phyloP scores from a whole-genome alignment of 2,329 filamentous ascomycete species.

The Epichloe typhina region DNA sequence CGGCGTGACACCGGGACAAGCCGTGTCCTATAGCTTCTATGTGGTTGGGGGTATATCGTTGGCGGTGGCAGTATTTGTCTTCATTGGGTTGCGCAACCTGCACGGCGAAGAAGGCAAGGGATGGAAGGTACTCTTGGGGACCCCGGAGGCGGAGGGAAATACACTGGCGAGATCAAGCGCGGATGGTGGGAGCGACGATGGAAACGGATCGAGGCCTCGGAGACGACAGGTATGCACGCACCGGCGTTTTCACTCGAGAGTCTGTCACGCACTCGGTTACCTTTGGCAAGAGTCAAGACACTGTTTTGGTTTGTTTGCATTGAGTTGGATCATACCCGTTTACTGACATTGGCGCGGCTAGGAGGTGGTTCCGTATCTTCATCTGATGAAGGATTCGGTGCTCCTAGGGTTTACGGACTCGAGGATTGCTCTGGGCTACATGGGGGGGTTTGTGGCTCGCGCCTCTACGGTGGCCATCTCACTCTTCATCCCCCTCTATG shows the following conservation, averaged over 20 bases:
- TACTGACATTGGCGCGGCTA: conserved; percentile 1
- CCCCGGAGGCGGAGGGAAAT: conserved; percentile 14
- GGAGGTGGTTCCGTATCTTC: conserved; percentile 40
- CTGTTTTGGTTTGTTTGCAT: too few relatives aligned
- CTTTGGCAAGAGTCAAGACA: too few relatives aligned
- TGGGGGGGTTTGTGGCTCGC: conserved; percentile 88
- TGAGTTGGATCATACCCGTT: background rate
- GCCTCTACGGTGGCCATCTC: conserved; percentile 93
- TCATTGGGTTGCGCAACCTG: conserved; percentile 58
- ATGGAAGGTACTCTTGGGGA: conserved; percentile 44
- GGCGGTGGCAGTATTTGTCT: conserved; percentile 59
- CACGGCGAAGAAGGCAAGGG: conserved; percentile 68
- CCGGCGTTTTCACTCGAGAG: background rate
- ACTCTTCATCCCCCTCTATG: conserved; percentile 82
- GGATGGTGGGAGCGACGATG: background rate
- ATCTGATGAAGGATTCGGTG: conserved; percentile 49
- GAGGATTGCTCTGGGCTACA: conserved; percentile 73
- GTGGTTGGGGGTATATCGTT: conserved; percentile 65
- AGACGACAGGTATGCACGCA: conserved; percentile 15
- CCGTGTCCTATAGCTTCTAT: conserved; percentile 78
- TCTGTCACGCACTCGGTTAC: background rate
- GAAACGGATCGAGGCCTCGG: conserved; percentile 8
- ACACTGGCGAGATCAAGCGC: conserved; percentile 9
- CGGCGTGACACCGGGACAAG: conserved; percentile 58
- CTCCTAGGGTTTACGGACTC: conserved; percentile 61